Evolutionary conservation across 306 rosid genomes (phyloP), one percentile per base, ranked within the genome.

Genomic region (Astragalus glycyphyllos): DNA sequence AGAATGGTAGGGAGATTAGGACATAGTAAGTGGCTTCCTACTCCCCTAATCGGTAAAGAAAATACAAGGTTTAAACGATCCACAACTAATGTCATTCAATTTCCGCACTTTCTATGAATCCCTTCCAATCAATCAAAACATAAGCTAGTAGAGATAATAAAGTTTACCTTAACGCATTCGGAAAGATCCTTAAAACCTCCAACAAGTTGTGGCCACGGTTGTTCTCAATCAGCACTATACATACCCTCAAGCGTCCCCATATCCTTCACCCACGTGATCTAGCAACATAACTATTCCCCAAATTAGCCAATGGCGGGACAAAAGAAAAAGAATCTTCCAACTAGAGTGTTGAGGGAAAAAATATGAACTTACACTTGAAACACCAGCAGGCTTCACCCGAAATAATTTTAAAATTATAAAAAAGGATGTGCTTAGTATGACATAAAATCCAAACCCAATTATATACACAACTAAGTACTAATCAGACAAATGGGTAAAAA

Each of bases 191-290:
- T 91, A 73, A 91, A 91, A 58, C 97, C 96, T 76, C 79, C 87
- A 73, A 80, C 95, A 65, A 89, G 96, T 53, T 95, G 96, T 64
- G 99, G 99, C 99, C 99, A 95, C 35, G 89, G 75, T 14, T 97
- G 96, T 48, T 91, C 99, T 74, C 97, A 74, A 57, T 95, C 96
- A 10, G 90, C 82, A 75, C 91, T 89, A 76, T 88, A 95, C 95
- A 95, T 84, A 44, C 97, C 99, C 80, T 95, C 99, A 51, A 91
- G 96, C 84, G 91, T 95, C 48, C 87, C 91, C 97, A 87, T 86
- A 15, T 97, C 99, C 88, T 95, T 97, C n/a, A 96, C 99, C 99
- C 99, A 95, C 97, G 91, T 91, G 72, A 91, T 91, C 99, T 95
- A 83, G 67, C 83, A 86, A 84, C 42, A 73, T 59, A 87, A 95